Base-by-base conservation (phyloP, 2,329 filamentous ascomycete genomes). In the Xylogone sp. region DNA sequence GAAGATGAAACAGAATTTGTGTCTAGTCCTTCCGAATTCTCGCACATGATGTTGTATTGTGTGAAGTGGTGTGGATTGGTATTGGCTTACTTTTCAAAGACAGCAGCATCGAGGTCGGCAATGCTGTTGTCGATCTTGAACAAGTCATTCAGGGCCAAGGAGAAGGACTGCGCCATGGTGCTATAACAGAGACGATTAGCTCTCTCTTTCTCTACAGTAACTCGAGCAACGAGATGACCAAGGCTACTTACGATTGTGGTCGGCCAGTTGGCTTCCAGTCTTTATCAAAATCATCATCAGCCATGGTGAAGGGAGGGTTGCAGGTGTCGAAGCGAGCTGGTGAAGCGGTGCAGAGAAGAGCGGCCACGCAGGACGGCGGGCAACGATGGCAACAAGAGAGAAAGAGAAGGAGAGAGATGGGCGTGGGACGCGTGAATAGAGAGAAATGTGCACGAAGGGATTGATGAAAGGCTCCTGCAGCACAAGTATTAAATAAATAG, bases 211-310 rank as follows among this genome's bases (percentile, higher is more conserved):
- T n/a, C n/a, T n/a, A n/a, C n/a, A n/a, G n/a, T n/a, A n/a, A n/a
- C n/a, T n/a, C n/a, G n/a, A n/a, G n/a, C n/a, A n/a, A n/a, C n/a
- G n/a, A n/a, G n/a, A n/a, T n/a, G n/a, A n/a, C n/a, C n/a, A n/a
- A n/a, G n/a, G n/a, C n/a, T n/a, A n/a, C n/a, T n/a, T n/a, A 94
- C 89, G 90, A 94, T 75, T 93, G 87, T 59, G 90, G 90, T 59
- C 90, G 87, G 66, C 80, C 82, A 67, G 76, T 92, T 61, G 88
- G 87, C 80, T 90, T 84, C 88, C 87, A 93, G 72, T 89, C 84
- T 65, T 81, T 81, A 67, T 90, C 83, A 65, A 88, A 79, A 67
- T 89, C 86, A 59, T 81, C 79, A 73, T 89, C 86, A 58, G 84
- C 73, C 63, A 65, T 65, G 48, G 24, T 59, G 55, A 43, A 20